These are phyloP conservation scores for Thuidium tamariscinum DNA, from an alignment of 225 moss, liverwort and hornwort species.

Conservation along the genomic window DNA sequence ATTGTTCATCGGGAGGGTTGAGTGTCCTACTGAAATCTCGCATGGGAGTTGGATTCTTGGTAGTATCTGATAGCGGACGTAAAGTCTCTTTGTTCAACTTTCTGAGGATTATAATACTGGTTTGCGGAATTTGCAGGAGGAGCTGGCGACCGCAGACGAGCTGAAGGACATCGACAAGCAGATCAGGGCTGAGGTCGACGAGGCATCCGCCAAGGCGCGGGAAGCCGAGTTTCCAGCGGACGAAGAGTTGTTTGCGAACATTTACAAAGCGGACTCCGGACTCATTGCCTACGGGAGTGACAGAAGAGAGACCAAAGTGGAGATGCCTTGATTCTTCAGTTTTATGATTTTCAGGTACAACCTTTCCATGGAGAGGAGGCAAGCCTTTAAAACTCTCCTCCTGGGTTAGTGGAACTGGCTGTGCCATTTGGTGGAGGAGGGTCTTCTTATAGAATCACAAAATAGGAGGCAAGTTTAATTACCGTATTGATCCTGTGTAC, in stretches of 20 bases:
- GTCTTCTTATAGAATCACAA: not conserved
- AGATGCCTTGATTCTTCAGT: constrained; percentile 34
- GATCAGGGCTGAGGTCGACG: constrained; percentile 57
- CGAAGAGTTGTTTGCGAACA: constrained; percentile 64
- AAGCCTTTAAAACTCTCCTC: not conserved
- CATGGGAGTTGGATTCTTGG: not conserved
- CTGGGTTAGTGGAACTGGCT: not conserved
- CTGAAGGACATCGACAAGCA: constrained; percentile 70
- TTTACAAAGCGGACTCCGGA: constrained; percentile 72
- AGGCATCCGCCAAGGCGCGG: constrained; percentile 48
- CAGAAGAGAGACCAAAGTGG: constrained; percentile 39
- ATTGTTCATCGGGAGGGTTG: not conserved
- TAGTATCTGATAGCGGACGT: not conserved
- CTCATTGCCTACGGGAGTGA: constrained; percentile 73
- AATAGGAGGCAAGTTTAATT: not conserved
- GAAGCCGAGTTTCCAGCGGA: constrained; percentile 55
- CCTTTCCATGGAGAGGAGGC: not conserved
- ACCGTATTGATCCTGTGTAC: not conserved
- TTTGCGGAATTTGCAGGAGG: constrained; percentile 43
- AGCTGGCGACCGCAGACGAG: constrained; percentile 49
- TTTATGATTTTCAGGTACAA: not conserved
- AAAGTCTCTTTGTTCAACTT: not conserved
- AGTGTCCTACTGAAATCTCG: not conserved
- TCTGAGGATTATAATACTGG: not conserved
- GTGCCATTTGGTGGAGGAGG: not conserved